phyloP scores from a whole-genome alignment of 306 rosid genomes.

The Cicer bijugum region DNA sequence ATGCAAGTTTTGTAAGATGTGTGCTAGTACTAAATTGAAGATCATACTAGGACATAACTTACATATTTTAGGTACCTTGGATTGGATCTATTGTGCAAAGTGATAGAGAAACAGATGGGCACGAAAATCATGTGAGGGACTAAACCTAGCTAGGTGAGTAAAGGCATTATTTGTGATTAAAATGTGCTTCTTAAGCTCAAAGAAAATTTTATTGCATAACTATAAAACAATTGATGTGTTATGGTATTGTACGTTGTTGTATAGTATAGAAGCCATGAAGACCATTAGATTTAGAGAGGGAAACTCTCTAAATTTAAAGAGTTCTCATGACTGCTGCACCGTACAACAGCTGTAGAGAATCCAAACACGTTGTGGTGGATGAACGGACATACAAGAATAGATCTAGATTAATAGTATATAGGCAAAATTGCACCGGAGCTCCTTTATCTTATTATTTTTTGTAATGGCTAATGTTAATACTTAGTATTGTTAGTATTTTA shows the following conservation, averaged over 20 bases:
- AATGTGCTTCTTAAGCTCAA: not conserved
- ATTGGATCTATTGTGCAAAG: too few species aligned
- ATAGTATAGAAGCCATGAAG: too few species aligned
- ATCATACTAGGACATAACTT: not conserved
- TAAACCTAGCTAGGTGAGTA: not conserved
- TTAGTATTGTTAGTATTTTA: too few species aligned
- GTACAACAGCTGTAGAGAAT: too few species aligned
- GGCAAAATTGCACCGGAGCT: not conserved
- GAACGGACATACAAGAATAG: not conserved
- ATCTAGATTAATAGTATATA: not conserved
- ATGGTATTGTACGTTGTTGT: not conserved
- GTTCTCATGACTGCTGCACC: too few species aligned
- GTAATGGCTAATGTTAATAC: too few species aligned
- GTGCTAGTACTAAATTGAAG: not conserved
- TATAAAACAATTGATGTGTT: not conserved
- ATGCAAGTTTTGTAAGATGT: not conserved
- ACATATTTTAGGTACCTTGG: not conserved
- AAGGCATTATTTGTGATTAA: too few species aligned
- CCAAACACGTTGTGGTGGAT: not conserved
- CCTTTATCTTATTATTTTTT: too few species aligned
- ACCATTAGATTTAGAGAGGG: too few species aligned
- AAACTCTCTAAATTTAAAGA: too few species aligned
- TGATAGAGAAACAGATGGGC: too few species aligned
- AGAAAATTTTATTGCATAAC: not conserved
- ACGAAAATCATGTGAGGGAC: too few species aligned